Conservation (phyloP, 495 filamentous ascomycete genomes). For the Xylaria intraflava region DNA sequence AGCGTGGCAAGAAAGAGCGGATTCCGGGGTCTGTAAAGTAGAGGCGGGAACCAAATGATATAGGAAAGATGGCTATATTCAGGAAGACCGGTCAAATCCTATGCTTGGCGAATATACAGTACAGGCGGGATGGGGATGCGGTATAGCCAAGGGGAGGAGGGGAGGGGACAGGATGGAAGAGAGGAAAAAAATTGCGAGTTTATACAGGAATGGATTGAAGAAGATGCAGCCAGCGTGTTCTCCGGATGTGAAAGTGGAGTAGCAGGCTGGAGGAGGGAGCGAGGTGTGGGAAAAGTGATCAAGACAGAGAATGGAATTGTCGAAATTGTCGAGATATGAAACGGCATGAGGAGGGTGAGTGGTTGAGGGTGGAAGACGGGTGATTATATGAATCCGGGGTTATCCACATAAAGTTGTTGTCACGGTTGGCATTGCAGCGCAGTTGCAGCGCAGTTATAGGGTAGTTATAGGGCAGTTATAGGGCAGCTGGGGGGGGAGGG, state of each 20-base stretch:
- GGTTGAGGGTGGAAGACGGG: conserved; percentile 5
- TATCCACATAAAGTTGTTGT: conserved; percentile 13
- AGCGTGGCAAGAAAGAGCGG: conserved; percentile 10
- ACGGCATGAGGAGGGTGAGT: conserved; percentile 9
- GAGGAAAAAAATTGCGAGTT: background rate
- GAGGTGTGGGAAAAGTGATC: background rate
- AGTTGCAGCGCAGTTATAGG: background rate
- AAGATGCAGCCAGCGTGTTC: conserved; percentile 6
- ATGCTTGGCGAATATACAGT: background rate
- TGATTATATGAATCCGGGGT: conserved; percentile 16
- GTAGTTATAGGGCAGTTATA: background rate
- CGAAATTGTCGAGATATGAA: conserved; percentile 7
- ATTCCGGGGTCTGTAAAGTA: conserved; percentile 5
- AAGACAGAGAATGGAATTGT: conserved; percentile 4
- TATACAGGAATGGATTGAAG: background rate
- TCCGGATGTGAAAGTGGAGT: conserved; percentile 6
- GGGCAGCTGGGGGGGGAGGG: too few species aligned
- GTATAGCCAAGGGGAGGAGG: background rate
- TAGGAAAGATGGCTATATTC: background rate
- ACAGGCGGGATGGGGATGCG: background rate
- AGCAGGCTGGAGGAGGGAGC: background rate
- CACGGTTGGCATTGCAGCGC: background rate
- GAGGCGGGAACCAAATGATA: background rate
- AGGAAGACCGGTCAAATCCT: background rate
- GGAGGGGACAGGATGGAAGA: background rate